These are phyloP conservation scores for Areca catechu DNA, from an alignment of 176 grass and related monocot genomes.

Conservation along the genomic window DNA sequence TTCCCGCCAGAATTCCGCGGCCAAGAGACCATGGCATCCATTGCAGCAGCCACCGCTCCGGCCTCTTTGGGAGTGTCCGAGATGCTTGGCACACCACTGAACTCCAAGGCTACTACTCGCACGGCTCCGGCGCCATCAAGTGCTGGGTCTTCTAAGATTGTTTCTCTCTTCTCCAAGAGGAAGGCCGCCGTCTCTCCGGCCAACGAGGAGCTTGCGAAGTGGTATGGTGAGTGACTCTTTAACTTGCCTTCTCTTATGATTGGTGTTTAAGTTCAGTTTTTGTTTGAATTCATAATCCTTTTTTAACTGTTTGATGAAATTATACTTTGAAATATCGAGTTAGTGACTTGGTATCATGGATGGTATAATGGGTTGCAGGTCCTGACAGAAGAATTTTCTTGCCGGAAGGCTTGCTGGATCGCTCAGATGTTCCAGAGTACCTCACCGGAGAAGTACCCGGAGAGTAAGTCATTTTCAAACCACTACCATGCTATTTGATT, in stretches of 20 bases:
- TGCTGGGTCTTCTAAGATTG: conserved; percentile 40
- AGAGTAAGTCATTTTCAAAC: conserved; percentile 53
- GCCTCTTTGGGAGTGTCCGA: conserved; percentile 30
- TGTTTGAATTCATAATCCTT: too few relatives aligned
- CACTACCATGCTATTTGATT: too few relatives aligned
- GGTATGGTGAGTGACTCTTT: conserved; percentile 57
- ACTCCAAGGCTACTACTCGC: conserved; percentile 29
- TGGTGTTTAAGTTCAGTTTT: too few relatives aligned
- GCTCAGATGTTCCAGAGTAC: conserved; percentile 83
- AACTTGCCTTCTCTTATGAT: too few relatives aligned
- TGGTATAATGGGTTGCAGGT: conserved; percentile 9
- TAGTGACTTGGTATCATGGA: too few relatives aligned
- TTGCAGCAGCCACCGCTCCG: conserved; percentile 33
- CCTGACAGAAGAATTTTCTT: conserved; percentile 93
- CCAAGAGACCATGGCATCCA: conserved; percentile 6
- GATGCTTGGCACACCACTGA: conserved; percentile 51
- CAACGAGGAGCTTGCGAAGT: conserved; percentile 83
- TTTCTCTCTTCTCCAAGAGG: conserved; percentile 66
- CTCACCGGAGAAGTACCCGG: conserved; percentile 87
- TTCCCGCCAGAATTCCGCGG: too few relatives aligned
- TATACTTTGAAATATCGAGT: neutral
- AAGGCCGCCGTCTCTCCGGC: conserved; percentile 28
- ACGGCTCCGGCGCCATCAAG: conserved; percentile 15
- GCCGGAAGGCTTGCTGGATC: conserved; percentile 80
- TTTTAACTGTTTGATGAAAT: neutral